Conservation (phyloP, 2,329 filamentous ascomycete genomes). For the Chalaropsis thielavioides region DNA sequence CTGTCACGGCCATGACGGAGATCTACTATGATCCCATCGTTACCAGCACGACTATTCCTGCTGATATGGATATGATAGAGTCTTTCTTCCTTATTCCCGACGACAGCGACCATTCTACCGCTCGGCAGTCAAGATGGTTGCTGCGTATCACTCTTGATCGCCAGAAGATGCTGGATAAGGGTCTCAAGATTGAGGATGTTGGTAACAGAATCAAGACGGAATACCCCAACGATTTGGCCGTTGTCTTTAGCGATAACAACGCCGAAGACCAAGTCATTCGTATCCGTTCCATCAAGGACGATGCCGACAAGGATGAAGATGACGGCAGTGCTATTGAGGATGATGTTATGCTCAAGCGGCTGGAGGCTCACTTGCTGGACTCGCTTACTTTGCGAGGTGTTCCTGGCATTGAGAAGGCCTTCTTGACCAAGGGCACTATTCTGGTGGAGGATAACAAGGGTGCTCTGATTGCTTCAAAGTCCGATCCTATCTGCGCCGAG, state of each 20-base stretch:
- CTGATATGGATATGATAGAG: constrained; percentile 50
- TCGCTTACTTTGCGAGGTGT: constrained; percentile 86
- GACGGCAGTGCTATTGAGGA: constrained; percentile 63
- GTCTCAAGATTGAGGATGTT: constrained; percentile 79
- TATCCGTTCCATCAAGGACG: constrained; percentile 61
- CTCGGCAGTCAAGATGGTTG: constrained; percentile 85
- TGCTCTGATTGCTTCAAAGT: constrained; percentile 57
- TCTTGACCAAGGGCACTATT: constrained; percentile 69
- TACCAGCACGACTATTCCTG: constrained; percentile 67
- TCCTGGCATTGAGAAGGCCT: constrained; percentile 73
- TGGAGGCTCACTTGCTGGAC: constrained; percentile 83
- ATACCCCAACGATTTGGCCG: constrained; percentile 69
- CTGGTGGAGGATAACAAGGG: constrained; percentile 56
- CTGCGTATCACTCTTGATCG: constrained; percentile 86
- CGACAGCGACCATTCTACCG: constrained; percentile 51
- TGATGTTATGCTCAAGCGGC: constrained; percentile 80
- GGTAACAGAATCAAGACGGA: constrained; percentile 78
- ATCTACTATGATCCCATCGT: constrained; percentile 96
- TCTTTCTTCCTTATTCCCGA: constrained; percentile 61
- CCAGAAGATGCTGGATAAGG: constrained; percentile 90
- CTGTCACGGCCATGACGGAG: constrained; percentile 81
- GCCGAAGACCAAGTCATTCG: constrained; percentile 90
- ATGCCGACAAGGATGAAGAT: constrained; percentile 59
- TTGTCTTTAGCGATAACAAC: constrained; percentile 97
- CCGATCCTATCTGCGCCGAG: constrained; percentile 63